Conservation (phyloP, 1,284 basidiomycete species). For the Rhodotorula sp. region DNA sequence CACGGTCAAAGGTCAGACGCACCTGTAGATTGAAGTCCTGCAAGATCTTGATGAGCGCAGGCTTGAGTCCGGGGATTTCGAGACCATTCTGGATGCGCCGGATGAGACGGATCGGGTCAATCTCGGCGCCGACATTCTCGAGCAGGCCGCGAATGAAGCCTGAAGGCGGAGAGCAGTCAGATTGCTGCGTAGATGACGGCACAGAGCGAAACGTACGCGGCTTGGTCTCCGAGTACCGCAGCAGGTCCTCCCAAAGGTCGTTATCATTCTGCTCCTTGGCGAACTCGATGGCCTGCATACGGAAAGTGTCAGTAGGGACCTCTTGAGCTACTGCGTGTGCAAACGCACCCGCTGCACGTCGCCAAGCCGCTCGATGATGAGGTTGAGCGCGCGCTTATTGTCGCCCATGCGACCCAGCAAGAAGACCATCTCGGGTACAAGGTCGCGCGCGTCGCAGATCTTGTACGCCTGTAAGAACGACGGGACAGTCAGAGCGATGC, state of each 20-base stretch:
- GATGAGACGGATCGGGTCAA: conserved; percentile 91
- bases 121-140: conserved; percentile 91
- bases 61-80: conserved; percentile 91
- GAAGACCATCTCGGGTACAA: conserved; percentile 97
- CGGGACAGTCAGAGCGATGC: background rate
- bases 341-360: conserved; percentile 75
- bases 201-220: conserved; percentile 61
- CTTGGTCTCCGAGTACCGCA: conserved; percentile 89
- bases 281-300: conserved; percentile 71
- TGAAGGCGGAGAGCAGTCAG: conserved; percentile 46
- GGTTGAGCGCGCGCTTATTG: conserved; percentile 87
- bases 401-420: conserved; percentile 95
- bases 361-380: conserved; percentile 92
- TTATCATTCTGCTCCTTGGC: conserved; percentile 96
- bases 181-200: background rate
- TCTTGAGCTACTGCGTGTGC: too few relatives aligned
- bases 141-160: conserved; percentile 88
- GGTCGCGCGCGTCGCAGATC: conserved; percentile 78
- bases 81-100: conserved; percentile 92
- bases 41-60: conserved; percentile 92
- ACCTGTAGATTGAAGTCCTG: conserved; percentile 86
- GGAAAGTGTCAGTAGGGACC: background rate
- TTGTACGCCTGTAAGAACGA: conserved; percentile 68
- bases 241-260: conserved; percentile 95
- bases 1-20: conserved; percentile 14